phyloP scores from a whole-genome alignment of 192 early-diverging fungal genomes.

The Coemansia sp. region DNA sequence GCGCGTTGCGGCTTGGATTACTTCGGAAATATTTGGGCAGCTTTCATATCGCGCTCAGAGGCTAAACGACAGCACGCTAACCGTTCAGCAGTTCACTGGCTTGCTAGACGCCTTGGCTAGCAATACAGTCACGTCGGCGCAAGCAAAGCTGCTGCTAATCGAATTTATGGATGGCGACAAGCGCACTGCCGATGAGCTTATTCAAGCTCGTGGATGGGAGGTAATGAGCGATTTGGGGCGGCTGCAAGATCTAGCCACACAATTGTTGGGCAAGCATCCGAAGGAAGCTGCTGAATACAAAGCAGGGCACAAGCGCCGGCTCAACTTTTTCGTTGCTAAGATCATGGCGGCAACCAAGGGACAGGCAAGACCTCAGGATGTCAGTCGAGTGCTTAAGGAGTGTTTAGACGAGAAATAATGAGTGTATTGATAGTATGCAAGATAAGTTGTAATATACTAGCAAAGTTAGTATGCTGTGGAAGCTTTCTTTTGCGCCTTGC shows the following conservation, averaged over 20 bases:
- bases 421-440: neutral
- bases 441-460: neutral
- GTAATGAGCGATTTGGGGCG: conserved; percentile 45
- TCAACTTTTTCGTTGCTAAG: conserved; percentile 83
- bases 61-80: conserved; percentile 53
- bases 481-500: conserved; percentile 1
- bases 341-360: conserved; percentile 80
- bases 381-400: conserved; percentile 62
- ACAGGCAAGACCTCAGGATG: conserved; percentile 70
- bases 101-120: conserved; percentile 65
- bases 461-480: neutral
- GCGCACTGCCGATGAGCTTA: conserved; percentile 58
- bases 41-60: conserved; percentile 39
- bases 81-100: conserved; percentile 58
- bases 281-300: conserved; percentile 62
- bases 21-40: conserved; percentile 58
- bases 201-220: conserved; percentile 63
- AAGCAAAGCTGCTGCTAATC: conserved; percentile 71
- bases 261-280: conserved; percentile 32
- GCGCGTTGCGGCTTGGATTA: conserved; percentile 56
- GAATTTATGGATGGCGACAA: conserved; percentile 68
- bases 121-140: conserved; percentile 61
- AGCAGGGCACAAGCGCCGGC: conserved; percentile 66
- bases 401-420: conserved; percentile 13
- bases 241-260: conserved; percentile 19